Evolutionary conservation across 495 filamentous ascomycete genomes (phyloP), one percentile per base, ranked within the genome.

Genomic region (Lasiosphaeriaceae sp.): DNA sequence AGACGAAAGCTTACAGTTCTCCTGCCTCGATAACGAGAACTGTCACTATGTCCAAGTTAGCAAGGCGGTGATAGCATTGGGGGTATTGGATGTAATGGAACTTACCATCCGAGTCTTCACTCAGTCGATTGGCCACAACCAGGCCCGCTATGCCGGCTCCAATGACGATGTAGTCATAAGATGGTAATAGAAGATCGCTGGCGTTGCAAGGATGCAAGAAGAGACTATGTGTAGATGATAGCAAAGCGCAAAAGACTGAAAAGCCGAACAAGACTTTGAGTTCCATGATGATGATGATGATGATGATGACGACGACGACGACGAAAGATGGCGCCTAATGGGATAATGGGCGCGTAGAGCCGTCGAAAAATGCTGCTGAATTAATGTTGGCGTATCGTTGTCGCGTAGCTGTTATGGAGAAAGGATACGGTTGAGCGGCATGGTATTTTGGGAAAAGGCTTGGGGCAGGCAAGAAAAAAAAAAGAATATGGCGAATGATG

Each of bases 121-220:
- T 63, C 22, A 86, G 69, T 11, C 67, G 62, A 24, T 70, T 58
- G 29, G 79, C 81, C 12, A 74, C 66, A 16, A 77, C 67, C 4
- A 86, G 71, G 11, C 81, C 83, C 2, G 78, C 69, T 21, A 79
- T 74, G 1, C 82, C 83, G 11, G 71, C 79, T 29, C 82, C 82
- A 35, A 84, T 74, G 48, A 86, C 74, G 8, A 83, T 68, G 59
- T 70, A 74, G 60, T 84, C 81, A 57, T 67, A 69, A 2, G 63
- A 60, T 3, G 63, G 52, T 0, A 62, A 49, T 2, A 60, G 19
- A n/a, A 49, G 26, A 2, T 57, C 26, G n/a, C 47, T 54, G 31
- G 34, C 34, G 14, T 63, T 55, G 22, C 43, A 17, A 0, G 54
- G 56, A 3, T 22, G 51, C 11, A 66, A 39, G 23, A 50, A 29